phyloP scores from a whole-genome alignment of 768 basidiomycete genomes.

The Xanthoconium stramineum region DNA sequence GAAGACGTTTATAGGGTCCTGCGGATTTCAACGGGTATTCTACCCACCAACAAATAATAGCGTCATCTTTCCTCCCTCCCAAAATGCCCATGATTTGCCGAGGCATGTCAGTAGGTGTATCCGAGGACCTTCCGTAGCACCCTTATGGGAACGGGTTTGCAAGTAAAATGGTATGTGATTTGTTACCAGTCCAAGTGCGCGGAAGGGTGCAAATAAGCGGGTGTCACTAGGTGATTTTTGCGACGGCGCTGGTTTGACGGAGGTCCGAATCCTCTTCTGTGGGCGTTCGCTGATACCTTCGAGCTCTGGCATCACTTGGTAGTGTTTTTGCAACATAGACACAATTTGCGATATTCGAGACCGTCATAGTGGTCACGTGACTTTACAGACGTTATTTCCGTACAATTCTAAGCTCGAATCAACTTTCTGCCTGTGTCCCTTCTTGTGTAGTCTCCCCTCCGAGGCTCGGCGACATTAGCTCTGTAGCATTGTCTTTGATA shows the following conservation, averaged over 20 bases:
- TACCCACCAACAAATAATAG: constrained; percentile 88
- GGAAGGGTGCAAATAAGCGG: constrained; percentile 84
- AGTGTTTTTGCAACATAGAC: not conserved
- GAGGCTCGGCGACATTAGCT: constrained; percentile 1
- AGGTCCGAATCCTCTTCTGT: constrained; percentile 24
- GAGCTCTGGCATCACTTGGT: constrained; percentile 21
- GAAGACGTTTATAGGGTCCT: constrained; percentile 1
- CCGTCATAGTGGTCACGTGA: constrained; percentile 12
- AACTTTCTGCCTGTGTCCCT: no score
- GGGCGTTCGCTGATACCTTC: constrained; percentile 18
- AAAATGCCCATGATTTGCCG: constrained; percentile 89
- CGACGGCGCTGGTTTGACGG: not conserved
- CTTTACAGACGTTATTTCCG: not conserved
- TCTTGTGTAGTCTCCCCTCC: not conserved
- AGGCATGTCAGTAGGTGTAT: constrained; percentile 85
- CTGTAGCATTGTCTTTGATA: not conserved
- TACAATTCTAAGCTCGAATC: not conserved
- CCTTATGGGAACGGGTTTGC: constrained; percentile 82
- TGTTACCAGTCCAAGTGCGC: constrained; percentile 92
- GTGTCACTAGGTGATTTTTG: constrained; percentile 18
- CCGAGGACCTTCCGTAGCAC: constrained; percentile 77
- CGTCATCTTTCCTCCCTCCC: constrained; percentile 93
- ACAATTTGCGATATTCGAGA: not conserved
- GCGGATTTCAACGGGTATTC: not conserved
- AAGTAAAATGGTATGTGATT: constrained; percentile 87